Conservation (phyloP, 352 stramenopile species). For the Globisporangium recalcitrans region DNA sequence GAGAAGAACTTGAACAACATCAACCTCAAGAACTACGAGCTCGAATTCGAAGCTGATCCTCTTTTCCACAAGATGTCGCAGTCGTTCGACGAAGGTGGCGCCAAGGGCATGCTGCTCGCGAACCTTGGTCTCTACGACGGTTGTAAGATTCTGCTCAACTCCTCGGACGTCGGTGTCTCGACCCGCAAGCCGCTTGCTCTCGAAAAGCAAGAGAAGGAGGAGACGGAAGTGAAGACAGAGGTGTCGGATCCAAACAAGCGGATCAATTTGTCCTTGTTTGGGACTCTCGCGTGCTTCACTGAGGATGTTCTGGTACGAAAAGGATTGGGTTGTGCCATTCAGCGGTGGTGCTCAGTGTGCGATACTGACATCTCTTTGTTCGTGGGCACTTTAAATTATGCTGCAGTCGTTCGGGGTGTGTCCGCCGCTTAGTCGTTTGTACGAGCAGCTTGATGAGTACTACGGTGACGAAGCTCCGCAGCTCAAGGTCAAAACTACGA, state of each 20-base stretch:
- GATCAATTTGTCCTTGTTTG: slow-evolving; percentile 45
- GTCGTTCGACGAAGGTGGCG: slow-evolving; percentile 89
- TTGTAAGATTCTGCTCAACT: slow-evolving; percentile 83
- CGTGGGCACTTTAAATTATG: neutral
- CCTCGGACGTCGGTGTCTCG: slow-evolving; percentile 58
- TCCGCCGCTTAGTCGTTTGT: slow-evolving; percentile 59
- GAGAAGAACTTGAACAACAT: slow-evolving; percentile 88
- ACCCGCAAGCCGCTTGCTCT: slow-evolving; percentile 33
- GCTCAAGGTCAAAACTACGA: slow-evolving; percentile 53
- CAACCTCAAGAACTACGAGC: slow-evolving; percentile 82
- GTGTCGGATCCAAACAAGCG: slow-evolving; percentile 22
- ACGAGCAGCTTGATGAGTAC: slow-evolving; percentile 68
- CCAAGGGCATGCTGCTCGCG: slow-evolving; percentile 90
- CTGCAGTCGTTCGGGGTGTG: slow-evolving; percentile 47
- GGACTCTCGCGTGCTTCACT: slow-evolving; percentile 45
- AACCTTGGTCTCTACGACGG: slow-evolving; percentile 88
- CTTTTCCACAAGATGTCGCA: slow-evolving; percentile 93
- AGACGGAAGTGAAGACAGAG: slow-evolving; percentile 19
- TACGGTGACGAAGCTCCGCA: slow-evolving; percentile 42
- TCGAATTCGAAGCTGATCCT: slow-evolving; percentile 86
- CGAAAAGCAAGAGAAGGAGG: slow-evolving; percentile 16
- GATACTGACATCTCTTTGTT: neutral
- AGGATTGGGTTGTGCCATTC: neutral
- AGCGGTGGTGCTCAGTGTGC: neutral
- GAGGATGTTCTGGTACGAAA: slow-evolving; percentile 46